Percentiles rank a stretch among this genome's conserved stretches.
Conservation (phyloP, 495 filamentous ascomycete species). For the Penicillium bialowiezense region DNA sequence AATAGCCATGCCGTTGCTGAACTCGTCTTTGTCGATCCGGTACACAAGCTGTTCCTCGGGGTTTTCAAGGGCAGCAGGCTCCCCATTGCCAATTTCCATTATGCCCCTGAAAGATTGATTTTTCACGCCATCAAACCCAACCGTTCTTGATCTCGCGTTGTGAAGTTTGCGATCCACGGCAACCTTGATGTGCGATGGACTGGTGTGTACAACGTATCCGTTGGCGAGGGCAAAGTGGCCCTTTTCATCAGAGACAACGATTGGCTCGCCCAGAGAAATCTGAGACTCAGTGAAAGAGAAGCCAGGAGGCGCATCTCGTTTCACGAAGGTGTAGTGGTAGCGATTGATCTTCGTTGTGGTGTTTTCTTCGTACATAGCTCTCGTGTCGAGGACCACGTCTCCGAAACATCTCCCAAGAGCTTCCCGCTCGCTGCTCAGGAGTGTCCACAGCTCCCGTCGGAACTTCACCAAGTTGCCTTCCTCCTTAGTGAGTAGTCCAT, state of each 20-base stretch:
- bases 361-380: constrained; percentile 63
- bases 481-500: constrained; percentile 87
- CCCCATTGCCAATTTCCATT: constrained; percentile 74
- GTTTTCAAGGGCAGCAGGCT: constrained; percentile 38
- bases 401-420: constrained; percentile 76
- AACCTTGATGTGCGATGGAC: constrained; percentile 71
- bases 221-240: constrained; percentile 93
- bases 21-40: constrained; percentile 94
- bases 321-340: constrained; percentile 78
- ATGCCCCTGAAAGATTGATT: constrained; percentile 90
- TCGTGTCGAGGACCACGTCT: constrained; percentile 73
- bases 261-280: constrained; percentile 82
- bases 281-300: constrained; percentile 92
- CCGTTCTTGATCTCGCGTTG: constrained; percentile 71
- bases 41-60: constrained; percentile 64
- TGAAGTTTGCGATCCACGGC: constrained; percentile 86
- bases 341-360: constrained; percentile 81
- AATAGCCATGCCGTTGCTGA: constrained; percentile 94
- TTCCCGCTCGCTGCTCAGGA: constrained; percentile 86
- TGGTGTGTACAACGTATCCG: constrained; percentile 78
- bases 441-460: constrained; percentile 89
- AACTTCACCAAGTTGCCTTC: constrained; percentile 83
- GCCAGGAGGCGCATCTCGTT: constrained; percentile 50
- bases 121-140: constrained; percentile 66
- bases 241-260: constrained; percentile 93